A percentile compares a stretch with the other conserved stretches of the same genome.
Conservation (phyloP, 768 basidiomycete genomes). For the Calocybe indica region DNA sequence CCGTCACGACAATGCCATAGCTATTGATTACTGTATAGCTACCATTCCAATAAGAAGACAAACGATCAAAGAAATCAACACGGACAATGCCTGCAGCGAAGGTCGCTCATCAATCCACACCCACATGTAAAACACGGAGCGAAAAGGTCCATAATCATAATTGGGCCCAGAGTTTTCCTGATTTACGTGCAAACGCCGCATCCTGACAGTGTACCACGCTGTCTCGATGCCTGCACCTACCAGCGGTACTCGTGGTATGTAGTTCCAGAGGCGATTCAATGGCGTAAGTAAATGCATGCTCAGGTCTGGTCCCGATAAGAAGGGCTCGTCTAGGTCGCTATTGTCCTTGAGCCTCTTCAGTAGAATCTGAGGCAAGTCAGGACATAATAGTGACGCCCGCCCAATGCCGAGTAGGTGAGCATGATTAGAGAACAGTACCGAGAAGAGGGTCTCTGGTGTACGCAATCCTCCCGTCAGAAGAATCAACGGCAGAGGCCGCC, state of each 20-base stretch:
- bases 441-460: slow-evolving; percentile 47
- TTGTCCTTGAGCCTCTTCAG: slow-evolving; percentile 12
- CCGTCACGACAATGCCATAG: too few species aligned
- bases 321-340: slow-evolving; percentile 19
- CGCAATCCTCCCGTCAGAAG: slow-evolving; percentile 79
- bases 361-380: slow-evolving; percentile 48
- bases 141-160: slow-evolving; percentile 27
- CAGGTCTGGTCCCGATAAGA: slow-evolving; percentile 32
- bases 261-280: slow-evolving; percentile 19
- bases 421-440: slow-evolving; percentile 47
- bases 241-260: slow-evolving; percentile 45
- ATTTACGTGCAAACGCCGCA: slow-evolving; percentile 18
- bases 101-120: slow-evolving; percentile 25
- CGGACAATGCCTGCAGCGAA: neutral
- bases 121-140: slow-evolving; percentile 41
- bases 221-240: slow-evolving; percentile 58
- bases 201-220: slow-evolving; percentile 63
- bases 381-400: slow-evolving; percentile 56
- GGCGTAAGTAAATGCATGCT: neutral
- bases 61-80: neutral
- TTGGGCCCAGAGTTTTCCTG: slow-evolving; percentile 9
- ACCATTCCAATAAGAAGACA: neutral
- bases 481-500: slow-evolving; percentile 45
- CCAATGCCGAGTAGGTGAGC: slow-evolving; percentile 78
- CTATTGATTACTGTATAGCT: too few species aligned